phyloP scores from a whole-genome alignment of 148 eudicot genomes.

The Diospyros kaki region DNA sequence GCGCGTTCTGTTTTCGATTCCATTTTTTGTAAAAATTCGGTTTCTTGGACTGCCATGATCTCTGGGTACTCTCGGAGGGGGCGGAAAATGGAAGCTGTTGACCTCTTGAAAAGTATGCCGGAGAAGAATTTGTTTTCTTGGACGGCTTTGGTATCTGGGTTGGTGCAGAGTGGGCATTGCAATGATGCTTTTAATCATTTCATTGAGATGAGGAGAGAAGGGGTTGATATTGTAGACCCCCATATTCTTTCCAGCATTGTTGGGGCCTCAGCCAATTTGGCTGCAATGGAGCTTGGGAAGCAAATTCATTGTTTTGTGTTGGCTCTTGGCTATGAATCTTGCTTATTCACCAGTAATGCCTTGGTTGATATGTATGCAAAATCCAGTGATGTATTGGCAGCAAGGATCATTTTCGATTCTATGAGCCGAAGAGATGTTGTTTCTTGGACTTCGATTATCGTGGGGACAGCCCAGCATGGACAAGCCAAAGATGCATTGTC shows the following conservation, averaged over 20 bases:
- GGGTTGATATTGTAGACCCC: slow-evolving; percentile 38
- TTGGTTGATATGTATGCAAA: slow-evolving; percentile 78
- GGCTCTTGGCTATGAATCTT: slow-evolving; percentile 49
- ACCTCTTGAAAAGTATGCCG: slow-evolving; percentile 45
- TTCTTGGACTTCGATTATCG: slow-evolving; percentile 79
- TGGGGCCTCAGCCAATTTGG: slow-evolving; percentile 51
- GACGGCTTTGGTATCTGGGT: slow-evolving; percentile 81
- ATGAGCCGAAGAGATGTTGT: slow-evolving; percentile 51
- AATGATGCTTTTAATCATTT: slow-evolving; percentile 40
- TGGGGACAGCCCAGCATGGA: slow-evolving; percentile 79
- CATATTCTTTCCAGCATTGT: slow-evolving; percentile 50
- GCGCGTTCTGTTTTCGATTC: slow-evolving; percentile 51
- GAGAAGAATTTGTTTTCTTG: slow-evolving; percentile 48
- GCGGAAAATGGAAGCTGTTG: slow-evolving; percentile 44
- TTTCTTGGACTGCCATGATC: slow-evolving; percentile 68
- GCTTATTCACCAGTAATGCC: slow-evolving; percentile 47
- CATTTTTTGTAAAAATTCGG: slow-evolving; percentile 37
- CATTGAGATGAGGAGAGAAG: slow-evolving; percentile 48
- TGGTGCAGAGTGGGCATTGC: slow-evolving; percentile 57
- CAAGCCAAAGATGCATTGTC: slow-evolving; percentile 55
- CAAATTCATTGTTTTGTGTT: slow-evolving; percentile 56
- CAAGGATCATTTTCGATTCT: slow-evolving; percentile 37
- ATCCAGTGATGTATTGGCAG: slow-evolving; percentile 60
- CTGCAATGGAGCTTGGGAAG: slow-evolving; percentile 56
- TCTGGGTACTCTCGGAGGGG: slow-evolving; percentile 63